Evolutionary conservation across 208 protist genomes (phyloP).

Genomic region (Leishmania lainsoni): DNA sequence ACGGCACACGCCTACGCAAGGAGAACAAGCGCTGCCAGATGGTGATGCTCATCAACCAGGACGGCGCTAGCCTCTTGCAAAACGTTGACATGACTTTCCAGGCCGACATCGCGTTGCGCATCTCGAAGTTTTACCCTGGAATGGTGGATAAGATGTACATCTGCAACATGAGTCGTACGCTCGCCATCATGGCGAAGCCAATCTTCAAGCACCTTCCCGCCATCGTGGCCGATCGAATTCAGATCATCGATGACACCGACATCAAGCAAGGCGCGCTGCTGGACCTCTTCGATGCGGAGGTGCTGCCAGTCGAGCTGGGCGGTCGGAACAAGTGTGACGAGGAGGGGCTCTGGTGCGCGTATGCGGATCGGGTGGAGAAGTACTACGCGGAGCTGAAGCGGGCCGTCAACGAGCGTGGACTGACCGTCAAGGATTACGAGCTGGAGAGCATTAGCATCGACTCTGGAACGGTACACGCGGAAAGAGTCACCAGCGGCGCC

Average conservation of each 20-base stretch:
- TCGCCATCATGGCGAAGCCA: conserved; percentile 57
- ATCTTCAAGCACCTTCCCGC: conserved; percentile 59
- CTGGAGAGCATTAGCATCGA: conserved; percentile 40
- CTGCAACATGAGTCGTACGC: conserved; percentile 62
- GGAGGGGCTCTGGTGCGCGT: conserved; percentile 37
- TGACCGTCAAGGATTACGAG: conserved; percentile 78
- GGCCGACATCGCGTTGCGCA: conserved; percentile 62
- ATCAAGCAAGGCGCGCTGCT: conserved; percentile 48
- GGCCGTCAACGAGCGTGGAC: conserved; percentile 46
- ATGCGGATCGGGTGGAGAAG: conserved; percentile 43
- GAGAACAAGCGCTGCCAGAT: conserved; percentile 57
- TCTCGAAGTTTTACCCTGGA: conserved; percentile 73
- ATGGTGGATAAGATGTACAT: conserved; percentile 71
- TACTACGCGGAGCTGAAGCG: conserved; percentile 55
- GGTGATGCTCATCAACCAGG: conserved; percentile 73
- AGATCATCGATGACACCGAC: conserved; percentile 51
- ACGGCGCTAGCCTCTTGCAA: conserved; percentile 49
- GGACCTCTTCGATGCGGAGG: conserved; percentile 50
- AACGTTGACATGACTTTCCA: conserved; percentile 76
- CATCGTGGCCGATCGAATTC: conserved; percentile 64
- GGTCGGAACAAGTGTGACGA: conserved; percentile 64
- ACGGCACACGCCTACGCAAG: conserved; percentile 54
- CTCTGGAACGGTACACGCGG: neutral
- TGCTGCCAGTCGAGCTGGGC: conserved; percentile 61
- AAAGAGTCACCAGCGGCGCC: neutral